Conservation (phyloP, 164 flowering plant species). For the Kingdonia uniflora region DNA sequence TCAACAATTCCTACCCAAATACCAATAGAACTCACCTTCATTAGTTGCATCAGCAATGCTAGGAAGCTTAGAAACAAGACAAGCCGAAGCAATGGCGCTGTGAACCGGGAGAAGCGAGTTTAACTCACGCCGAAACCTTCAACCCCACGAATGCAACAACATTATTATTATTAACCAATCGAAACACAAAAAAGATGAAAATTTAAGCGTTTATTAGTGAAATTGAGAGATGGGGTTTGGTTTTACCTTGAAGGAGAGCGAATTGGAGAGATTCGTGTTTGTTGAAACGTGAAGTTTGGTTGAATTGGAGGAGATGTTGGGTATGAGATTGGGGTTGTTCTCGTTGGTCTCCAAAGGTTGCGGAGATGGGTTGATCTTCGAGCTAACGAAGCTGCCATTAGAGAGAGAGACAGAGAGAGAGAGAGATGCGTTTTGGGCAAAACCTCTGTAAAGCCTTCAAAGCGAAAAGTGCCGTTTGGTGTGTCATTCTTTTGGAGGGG, state of each 20-base stretch:
- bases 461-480: no score
- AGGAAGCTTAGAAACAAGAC: conserved; percentile 41
- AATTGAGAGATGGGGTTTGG: no score
- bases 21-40: conserved; percentile 22
- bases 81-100: conserved; percentile 35
- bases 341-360: conserved; percentile 14
- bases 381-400: conserved; percentile 20
- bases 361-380: conserved; percentile 26
- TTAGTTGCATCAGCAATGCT: conserved; percentile 12
- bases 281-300: conserved; percentile 15
- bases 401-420: no score
- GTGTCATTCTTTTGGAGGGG: no score
- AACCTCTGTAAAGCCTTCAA: conserved; percentile 6
- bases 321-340: not conserved
- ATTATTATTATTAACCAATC: not conserved
- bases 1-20: no score
- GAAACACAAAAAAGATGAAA: no score
- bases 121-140: conserved; percentile 7
- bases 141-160: not conserved
- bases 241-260: conserved; percentile 6
- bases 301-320: conserved; percentile 10
- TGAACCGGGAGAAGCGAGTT: conserved; percentile 30
- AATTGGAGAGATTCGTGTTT: conserved; percentile 13
- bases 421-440: no score
- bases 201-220: no score